Conservation (phyloP, 495 filamentous ascomycete species). For the Darksidea phi region DNA sequence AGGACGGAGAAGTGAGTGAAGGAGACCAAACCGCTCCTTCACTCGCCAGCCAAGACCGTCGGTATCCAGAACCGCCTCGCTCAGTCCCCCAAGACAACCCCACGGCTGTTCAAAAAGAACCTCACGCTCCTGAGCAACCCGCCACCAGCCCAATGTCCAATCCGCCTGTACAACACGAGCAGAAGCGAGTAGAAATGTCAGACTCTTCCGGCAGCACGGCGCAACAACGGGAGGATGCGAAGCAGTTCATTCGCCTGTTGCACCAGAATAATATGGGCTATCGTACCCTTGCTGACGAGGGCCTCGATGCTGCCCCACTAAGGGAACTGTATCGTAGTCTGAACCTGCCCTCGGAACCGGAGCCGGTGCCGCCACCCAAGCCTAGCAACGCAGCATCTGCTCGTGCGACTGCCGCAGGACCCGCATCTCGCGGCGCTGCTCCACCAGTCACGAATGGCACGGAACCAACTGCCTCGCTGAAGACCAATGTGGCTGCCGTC, state of each 20-base stretch:
- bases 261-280: constrained; percentile 24
- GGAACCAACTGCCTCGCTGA: constrained; percentile 9
- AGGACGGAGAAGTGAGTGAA: constrained; percentile 77
- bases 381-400: too few relatives aligned
- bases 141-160: not conserved
- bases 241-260: constrained; percentile 24
- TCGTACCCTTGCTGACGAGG: constrained; percentile 57
- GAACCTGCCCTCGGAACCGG: constrained; percentile 47
- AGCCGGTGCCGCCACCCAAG: not conserved
- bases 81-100: constrained; percentile 8
- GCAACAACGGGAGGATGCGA: constrained; percentile 13
- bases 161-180: not conserved
- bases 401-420: too few relatives aligned
- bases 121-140: not conserved
- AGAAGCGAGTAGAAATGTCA: not conserved
- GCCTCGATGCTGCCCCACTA: constrained; percentile 63
- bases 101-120: not conserved
- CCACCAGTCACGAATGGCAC: too few relatives aligned
- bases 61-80: constrained; percentile 12
- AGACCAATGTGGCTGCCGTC: constrained; percentile 5
- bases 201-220: not conserved
- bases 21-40: constrained; percentile 52
- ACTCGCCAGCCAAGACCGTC: constrained; percentile 1
- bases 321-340: constrained; percentile 61
- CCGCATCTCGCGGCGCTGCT: too few relatives aligned